A percentile compares a stretch with the other conserved stretches of the same genome.
phyloP scores from a whole-genome alignment of 163 green algal genomes.

The Prototheca wickerhamii region DNA sequence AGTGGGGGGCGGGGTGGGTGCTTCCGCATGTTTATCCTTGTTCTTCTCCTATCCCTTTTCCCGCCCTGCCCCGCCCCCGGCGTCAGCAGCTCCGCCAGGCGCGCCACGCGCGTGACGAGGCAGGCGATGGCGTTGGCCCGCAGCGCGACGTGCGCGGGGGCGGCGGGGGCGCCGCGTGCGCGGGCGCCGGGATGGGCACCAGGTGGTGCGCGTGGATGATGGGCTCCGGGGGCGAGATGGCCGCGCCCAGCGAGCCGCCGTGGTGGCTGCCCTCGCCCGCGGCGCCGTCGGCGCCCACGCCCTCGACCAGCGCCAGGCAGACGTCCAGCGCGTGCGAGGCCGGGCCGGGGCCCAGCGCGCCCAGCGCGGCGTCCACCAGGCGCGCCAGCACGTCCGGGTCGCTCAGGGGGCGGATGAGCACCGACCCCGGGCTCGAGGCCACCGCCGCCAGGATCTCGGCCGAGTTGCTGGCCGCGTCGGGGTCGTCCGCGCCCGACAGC shows the following conservation, averaged over 20 bases:
- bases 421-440: conserved; percentile 65
- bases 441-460: conserved; percentile 87
- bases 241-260: too few relatives aligned
- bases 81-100: conserved; percentile 26
- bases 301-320: conserved; percentile 73
- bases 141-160: conserved; percentile 14
- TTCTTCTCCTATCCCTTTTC: too few relatives aligned
- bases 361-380: conserved; percentile 35
- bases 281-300: conserved; percentile 14
- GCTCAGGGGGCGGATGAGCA: conserved; percentile 46
- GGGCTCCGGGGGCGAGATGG: background rate
- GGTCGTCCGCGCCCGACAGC: conserved; percentile 26
- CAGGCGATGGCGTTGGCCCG: conserved; percentile 15
- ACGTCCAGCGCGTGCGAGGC: conserved; percentile 59
- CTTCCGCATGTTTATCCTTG: background rate
- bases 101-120: conserved; percentile 6
- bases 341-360: background rate
- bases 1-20: background rate
- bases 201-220: conserved; percentile 1
- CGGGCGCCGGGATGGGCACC: conserved; percentile 4
- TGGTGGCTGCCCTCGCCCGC: too few relatives aligned
- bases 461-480: conserved; percentile 56
- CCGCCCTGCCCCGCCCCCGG: conserved; percentile 4
- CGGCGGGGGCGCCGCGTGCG: conserved; percentile 8
- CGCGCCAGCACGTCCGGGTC: conserved; percentile 21